Evolutionary conservation across 306 rosid species (phyloP).

Genomic region (Astragalus glycyphyllos): DNA sequence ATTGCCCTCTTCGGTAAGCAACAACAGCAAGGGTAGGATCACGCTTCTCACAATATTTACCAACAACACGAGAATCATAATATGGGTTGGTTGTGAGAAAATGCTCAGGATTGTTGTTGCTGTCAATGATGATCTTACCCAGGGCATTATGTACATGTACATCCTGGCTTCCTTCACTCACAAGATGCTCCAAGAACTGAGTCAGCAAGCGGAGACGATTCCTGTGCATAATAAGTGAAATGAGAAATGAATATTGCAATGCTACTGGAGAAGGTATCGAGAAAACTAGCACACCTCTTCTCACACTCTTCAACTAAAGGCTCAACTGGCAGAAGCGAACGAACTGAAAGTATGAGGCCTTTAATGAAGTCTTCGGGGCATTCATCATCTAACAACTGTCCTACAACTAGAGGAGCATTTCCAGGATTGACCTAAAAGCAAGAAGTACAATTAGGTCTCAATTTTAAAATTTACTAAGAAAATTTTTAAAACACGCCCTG

Average conservation of each 20-base stretch:
- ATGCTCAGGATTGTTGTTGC: slow-evolving; percentile 97
- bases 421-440: slow-evolving; percentile 82
- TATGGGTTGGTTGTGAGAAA: slow-evolving; percentile 98
- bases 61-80: slow-evolving; percentile 95
- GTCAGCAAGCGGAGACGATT: slow-evolving; percentile 93
- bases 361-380: slow-evolving; percentile 98
- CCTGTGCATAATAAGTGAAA: slow-evolving; percentile 51
- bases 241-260: slow-evolving; percentile 28
- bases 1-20: slow-evolving; percentile 95
- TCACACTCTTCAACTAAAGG: slow-evolving; percentile 97
- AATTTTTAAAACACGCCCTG: slow-evolving; percentile 21
- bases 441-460: slow-evolving; percentile 38
- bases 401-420: slow-evolving; percentile 95
- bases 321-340: slow-evolving; percentile 97
- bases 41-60: slow-evolving; percentile 95
- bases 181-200: slow-evolving; percentile 97
- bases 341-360: slow-evolving; percentile 94
- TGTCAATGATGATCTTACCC: slow-evolving; percentile 94
- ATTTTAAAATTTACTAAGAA: neutral
- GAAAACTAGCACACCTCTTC: slow-evolving; percentile 69
- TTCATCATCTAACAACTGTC: slow-evolving; percentile 94
- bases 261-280: slow-evolving; percentile 13
- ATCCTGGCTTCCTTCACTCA: slow-evolving; percentile 99
- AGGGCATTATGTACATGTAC: slow-evolving; percentile 96
- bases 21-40: slow-evolving; percentile 98